A percentile compares a stretch with the other conserved stretches of the same genome.
These are phyloP conservation scores for Penicillium sp. DNA, from an alignment of 2,329 filamentous ascomycete genomes.

Conservation along the genomic window DNA sequence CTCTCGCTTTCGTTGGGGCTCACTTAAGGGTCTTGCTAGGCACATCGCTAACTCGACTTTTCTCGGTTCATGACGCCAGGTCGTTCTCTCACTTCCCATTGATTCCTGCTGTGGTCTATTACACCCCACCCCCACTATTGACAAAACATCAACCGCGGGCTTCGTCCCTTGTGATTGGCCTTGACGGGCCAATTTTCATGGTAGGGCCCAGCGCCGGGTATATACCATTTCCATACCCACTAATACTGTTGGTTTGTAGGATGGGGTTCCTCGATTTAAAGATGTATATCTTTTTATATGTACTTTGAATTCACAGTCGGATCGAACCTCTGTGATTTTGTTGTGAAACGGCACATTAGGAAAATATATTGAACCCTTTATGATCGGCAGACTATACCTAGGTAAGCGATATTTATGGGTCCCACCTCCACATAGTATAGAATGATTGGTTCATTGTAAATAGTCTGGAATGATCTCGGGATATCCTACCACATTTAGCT, in stretches of 20 bases:
- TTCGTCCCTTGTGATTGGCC: neutral
- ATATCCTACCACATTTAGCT: neutral
- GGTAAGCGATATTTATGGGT: neutral
- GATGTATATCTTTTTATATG: neutral
- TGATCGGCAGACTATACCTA: neutral
- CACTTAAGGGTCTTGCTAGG: too few species aligned
- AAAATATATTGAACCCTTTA: neutral
- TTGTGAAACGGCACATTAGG: neutral
- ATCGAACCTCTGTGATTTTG: too few species aligned
- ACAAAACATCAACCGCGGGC: neutral
- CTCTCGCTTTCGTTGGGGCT: too few species aligned
- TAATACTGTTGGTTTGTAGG: neutral
- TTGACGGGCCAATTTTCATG: neutral
- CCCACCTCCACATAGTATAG: neutral
- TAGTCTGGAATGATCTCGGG: neutral
- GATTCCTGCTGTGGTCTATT: neutral
- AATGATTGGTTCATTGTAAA: neutral
- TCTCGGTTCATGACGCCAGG: too few species aligned
- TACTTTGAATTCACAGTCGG: neutral
- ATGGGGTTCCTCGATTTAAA: neutral
- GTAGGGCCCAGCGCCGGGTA: neutral
- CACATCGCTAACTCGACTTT: too few species aligned
- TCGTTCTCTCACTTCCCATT: too few species aligned
- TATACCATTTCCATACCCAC: neutral
- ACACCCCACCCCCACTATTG: neutral